phyloP scores from a whole-genome alignment of 2,329 filamentous ascomycete genomes.

The Tolypocladium tundrense region DNA sequence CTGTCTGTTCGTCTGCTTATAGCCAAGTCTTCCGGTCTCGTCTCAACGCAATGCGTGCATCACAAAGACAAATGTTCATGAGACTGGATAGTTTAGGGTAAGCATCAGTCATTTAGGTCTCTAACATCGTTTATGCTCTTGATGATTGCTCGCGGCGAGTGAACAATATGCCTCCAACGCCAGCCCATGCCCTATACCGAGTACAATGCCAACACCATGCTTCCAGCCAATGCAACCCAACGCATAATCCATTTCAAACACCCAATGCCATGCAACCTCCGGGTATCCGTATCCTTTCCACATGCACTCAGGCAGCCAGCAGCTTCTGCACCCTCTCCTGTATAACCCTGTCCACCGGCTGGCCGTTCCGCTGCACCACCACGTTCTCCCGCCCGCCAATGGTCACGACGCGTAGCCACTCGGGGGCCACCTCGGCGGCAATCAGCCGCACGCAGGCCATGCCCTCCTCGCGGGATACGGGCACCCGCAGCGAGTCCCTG shows the following conservation, averaged over 20 bases:
- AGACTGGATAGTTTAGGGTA: background rate
- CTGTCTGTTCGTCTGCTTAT: no score
- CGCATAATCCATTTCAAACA: background rate
- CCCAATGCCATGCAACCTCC: background rate
- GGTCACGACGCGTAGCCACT: conserved; percentile 43
- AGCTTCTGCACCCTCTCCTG: conserved; percentile 26
- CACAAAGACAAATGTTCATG: background rate
- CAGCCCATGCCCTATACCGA: background rate
- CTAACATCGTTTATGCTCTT: background rate
- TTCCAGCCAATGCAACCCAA: background rate
- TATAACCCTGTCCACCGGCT: conserved; percentile 27
- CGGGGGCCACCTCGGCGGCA: conserved; percentile 43
- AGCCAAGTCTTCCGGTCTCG: background rate
- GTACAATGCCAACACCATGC: conserved; percentile 4
- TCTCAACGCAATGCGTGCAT: background rate
- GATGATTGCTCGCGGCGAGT: background rate
- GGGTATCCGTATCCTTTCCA: background rate
- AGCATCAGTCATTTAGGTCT: background rate
- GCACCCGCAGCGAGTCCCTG: conserved; percentile 53
- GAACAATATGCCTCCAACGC: background rate
- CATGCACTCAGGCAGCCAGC: conserved; percentile 10
- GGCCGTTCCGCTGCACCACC: conserved; percentile 37
- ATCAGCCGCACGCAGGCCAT: conserved; percentile 39
- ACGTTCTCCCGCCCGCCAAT: conserved; percentile 46
- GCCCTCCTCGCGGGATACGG: conserved; percentile 43